These are phyloP conservation scores for Berberis vulgaris DNA, from an alignment of 164 flowering plant genomes.

Conservation along the genomic window DNA sequence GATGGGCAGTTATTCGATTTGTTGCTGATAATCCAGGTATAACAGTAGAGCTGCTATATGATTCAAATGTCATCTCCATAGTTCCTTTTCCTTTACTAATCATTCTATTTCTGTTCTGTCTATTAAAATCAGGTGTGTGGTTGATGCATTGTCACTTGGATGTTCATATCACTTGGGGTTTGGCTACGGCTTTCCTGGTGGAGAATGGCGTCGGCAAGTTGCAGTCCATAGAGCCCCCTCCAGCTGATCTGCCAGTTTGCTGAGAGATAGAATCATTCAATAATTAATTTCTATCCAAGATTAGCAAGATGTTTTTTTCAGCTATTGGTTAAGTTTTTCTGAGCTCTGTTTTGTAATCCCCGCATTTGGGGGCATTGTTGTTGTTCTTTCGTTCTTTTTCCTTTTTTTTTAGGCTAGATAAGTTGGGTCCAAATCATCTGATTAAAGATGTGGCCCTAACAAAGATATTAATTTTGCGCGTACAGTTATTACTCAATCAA, in stretches of 20 bases:
- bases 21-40: too few relatives aligned
- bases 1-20: too few relatives aligned
- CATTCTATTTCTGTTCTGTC: too few relatives aligned
- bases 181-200: neutral
- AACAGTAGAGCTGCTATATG: too few relatives aligned
- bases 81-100: too few relatives aligned
- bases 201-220: neutral
- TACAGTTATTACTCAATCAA: neutral
- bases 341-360: neutral
- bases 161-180: neutral
- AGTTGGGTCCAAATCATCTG: neutral
- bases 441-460: neutral
- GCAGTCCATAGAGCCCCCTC: neutral
- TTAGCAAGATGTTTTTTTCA: neutral
- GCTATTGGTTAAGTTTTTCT: neutral
- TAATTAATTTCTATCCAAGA: too few relatives aligned
- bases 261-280: neutral
- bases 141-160: slow-evolving; percentile 2
- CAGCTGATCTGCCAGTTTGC: neutral
- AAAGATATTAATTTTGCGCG: neutral
- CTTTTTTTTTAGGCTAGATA: neutral
- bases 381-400: slow-evolving; percentile 1
- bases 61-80: too few relatives aligned
- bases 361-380: slow-evolving; percentile 7
- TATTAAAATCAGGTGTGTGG: neutral